These are phyloP conservation scores for Solanum medicagineum DNA, from an alignment of 257 asterid genomes.

Conservation along the genomic window DNA sequence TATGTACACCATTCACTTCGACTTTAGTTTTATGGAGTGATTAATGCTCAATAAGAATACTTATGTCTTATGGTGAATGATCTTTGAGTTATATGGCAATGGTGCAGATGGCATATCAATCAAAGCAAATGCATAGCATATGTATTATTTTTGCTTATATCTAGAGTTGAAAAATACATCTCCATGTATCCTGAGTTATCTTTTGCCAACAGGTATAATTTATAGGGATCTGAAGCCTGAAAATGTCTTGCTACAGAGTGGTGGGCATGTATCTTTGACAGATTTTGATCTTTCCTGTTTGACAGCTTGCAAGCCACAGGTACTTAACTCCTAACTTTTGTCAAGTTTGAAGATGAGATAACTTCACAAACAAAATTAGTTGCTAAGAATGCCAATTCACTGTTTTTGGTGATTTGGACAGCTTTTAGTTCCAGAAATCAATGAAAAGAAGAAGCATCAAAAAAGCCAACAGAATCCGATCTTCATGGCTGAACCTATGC, in stretches of 20 bases:
- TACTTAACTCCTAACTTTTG: not conserved
- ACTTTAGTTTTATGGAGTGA: not conserved
- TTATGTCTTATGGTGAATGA: not conserved
- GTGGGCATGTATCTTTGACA: constrained; percentile 81
- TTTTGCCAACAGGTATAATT: constrained; percentile 63
- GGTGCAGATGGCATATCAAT: not conserved
- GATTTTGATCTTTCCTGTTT: constrained; percentile 95
- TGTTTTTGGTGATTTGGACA: constrained; percentile 21
- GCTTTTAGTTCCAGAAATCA: constrained; percentile 74
- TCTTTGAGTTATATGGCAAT: not conserved
- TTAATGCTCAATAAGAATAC: not conserved
- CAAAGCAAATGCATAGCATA: not conserved
- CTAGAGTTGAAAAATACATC: not conserved
- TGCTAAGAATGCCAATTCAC: not conserved
- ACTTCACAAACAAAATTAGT: not conserved
- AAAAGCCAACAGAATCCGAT: constrained; percentile 65
- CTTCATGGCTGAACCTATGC: constrained; percentile 93
- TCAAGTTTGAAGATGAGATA: not conserved
- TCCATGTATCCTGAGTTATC: not conserved
- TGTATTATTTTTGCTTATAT: not conserved
- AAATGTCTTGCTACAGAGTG: constrained; percentile 67
- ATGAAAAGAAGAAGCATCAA: constrained; percentile 54
- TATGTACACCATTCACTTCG: not conserved
- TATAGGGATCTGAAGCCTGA: constrained; percentile 98
- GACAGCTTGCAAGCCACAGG: constrained; percentile 99